phyloP scores from a whole-genome alignment of 2,329 filamentous ascomycete genomes.

The Xylariaceae sp. region DNA sequence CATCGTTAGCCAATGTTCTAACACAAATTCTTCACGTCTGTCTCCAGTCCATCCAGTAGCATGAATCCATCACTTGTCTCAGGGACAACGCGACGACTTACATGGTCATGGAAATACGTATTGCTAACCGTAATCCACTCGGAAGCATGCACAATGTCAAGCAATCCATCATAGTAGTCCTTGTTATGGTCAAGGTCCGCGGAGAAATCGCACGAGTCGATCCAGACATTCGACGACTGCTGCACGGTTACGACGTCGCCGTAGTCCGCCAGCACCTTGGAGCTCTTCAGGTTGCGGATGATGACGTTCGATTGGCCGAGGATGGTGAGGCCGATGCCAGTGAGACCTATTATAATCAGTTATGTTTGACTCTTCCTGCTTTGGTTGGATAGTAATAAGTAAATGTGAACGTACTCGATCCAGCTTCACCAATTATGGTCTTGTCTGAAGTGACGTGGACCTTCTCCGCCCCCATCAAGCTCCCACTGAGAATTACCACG shows the following conservation, averaged over 20 bases:
- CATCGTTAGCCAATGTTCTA: not conserved
- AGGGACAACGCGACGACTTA: slow-evolving; percentile 9
- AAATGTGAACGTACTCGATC: slow-evolving; percentile 23
- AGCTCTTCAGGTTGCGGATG: slow-evolving; percentile 46
- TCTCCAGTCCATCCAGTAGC: no score
- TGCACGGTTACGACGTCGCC: slow-evolving; percentile 44
- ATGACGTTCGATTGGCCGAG: slow-evolving; percentile 47
- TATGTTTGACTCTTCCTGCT: not conserved
- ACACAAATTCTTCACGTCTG: no score
- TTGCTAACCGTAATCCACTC: slow-evolving; percentile 47
- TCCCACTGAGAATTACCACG: slow-evolving; percentile 39
- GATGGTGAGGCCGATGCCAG: slow-evolving; percentile 40
- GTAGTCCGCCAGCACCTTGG: slow-evolving; percentile 36
- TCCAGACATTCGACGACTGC: slow-evolving; percentile 45
- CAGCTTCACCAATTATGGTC: slow-evolving; percentile 39
- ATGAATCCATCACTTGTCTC: no score
- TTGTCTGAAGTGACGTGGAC: slow-evolving; percentile 42
- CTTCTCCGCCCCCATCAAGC: slow-evolving; percentile 37
- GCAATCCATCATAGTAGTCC: slow-evolving; percentile 57
- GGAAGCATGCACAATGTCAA: slow-evolving; percentile 52
- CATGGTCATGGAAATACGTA: slow-evolving; percentile 41
- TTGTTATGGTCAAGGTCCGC: slow-evolving; percentile 50
- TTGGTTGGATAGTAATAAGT: not conserved
- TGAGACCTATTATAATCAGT: slow-evolving; percentile 22
- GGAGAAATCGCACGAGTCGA: slow-evolving; percentile 54